phyloP scores from a whole-genome alignment of 805 yeast genomes.

The Candida peoriensis region DNA sequence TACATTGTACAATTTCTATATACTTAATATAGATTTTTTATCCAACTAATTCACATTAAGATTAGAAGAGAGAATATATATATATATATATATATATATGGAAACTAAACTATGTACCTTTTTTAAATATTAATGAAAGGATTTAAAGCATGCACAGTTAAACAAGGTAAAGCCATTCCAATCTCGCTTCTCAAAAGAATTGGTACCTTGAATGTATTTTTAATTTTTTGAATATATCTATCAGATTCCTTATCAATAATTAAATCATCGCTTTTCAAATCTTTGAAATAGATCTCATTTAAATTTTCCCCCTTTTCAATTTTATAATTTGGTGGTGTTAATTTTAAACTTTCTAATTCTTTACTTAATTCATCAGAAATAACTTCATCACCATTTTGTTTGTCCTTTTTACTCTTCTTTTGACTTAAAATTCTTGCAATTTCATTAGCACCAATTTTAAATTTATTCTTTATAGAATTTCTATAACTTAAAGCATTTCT shows the following conservation, averaged over 20 bases:
- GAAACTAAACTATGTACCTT: too few species aligned
- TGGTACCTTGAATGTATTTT: constrained; percentile 75
- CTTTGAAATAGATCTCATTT: constrained; percentile 51
- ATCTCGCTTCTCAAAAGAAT: constrained; percentile 83
- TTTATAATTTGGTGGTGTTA: constrained; percentile 36
- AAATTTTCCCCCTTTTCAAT: constrained; percentile 33
- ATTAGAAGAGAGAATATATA: too few species aligned
- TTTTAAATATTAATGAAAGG: constrained; percentile 52
- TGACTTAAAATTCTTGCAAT: constrained; percentile 56
- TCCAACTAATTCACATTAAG: too few species aligned
- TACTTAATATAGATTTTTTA: too few species aligned
- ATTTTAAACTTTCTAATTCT: constrained; percentile 45
- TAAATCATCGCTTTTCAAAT: constrained; percentile 48
- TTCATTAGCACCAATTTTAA: constrained; percentile 62
- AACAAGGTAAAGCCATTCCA: constrained; percentile 93
- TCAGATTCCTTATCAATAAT: too few species aligned
- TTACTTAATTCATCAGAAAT: constrained; percentile 36
- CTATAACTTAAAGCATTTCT: constrained; percentile 71
- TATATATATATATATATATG: too few species aligned
- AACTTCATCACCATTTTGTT: constrained; percentile 19
- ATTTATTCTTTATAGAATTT: constrained; percentile 71
- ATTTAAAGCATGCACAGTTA: constrained; percentile 85
- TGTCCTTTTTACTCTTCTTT: constrained; percentile 7
- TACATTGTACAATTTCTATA: too few species aligned
- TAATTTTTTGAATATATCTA: constrained; percentile 79